Evolutionary conservation across 208 protist genomes (phyloP).

Genomic region (Trypanosoma rangeli): DNA sequence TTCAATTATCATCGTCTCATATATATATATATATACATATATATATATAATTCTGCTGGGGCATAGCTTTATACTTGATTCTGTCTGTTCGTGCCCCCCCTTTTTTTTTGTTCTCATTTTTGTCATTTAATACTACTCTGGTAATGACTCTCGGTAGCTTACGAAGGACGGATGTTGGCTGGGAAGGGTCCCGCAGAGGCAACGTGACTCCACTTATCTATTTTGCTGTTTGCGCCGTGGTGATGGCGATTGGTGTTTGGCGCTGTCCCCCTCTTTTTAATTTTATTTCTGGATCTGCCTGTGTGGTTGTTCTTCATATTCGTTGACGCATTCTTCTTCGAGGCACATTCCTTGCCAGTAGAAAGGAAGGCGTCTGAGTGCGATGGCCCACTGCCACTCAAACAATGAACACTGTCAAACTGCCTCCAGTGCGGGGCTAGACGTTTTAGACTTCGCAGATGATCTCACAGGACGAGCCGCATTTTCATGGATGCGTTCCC

Average conservation of each 20-base stretch:
- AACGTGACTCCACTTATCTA: background rate
- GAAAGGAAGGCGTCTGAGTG: background rate
- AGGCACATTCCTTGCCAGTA: background rate
- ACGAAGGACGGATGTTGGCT: background rate
- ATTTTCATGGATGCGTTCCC: background rate
- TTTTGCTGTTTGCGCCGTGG: background rate
- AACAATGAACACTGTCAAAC: background rate
- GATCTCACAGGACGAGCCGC: background rate
- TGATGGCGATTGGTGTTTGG: background rate
- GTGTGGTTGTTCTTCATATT: background rate
- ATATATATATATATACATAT: background rate
- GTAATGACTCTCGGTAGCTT: background rate
- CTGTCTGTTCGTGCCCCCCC: background rate
- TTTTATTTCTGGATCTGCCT: background rate
- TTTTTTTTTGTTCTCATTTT: background rate
- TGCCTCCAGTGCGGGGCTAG: background rate
- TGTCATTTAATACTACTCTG: background rate
- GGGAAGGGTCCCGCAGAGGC: background rate
- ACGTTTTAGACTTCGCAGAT: background rate
- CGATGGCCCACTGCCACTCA: background rate
- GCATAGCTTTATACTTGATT: background rate
- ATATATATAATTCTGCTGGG: background rate
- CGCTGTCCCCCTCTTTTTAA: background rate
- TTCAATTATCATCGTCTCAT: background rate
- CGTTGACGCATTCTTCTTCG: background rate